phyloP scores from a whole-genome alignment of 495 filamentous ascomycete species.

The Cenococcum geophilum region DNA sequence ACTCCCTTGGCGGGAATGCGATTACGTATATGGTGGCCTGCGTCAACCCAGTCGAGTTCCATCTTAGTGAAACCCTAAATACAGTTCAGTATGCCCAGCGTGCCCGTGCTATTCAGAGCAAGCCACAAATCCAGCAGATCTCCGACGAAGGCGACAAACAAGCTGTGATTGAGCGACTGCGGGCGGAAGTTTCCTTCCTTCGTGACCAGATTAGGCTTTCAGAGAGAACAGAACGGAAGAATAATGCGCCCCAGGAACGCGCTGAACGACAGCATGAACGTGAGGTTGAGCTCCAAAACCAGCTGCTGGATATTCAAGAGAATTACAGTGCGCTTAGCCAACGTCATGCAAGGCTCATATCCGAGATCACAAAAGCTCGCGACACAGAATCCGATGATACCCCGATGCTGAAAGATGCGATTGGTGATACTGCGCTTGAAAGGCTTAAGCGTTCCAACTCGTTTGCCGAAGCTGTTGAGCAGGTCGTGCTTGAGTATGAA shows the following conservation, averaged over 20 bases:
- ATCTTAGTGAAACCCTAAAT: constrained; percentile 95
- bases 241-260: constrained; percentile 57
- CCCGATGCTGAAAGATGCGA: constrained; percentile 46
- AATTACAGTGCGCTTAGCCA: constrained; percentile 87
- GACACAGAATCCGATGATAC: constrained; percentile 55
- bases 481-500: constrained; percentile 95
- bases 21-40: constrained; percentile 99
- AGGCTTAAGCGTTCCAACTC: constrained; percentile 88
- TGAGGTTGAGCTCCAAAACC: constrained; percentile 88
- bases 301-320: constrained; percentile 86
- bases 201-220: constrained; percentile 79
- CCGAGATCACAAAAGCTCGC: constrained; percentile 81
- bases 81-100: constrained; percentile 96
- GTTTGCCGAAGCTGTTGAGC: constrained; percentile 90
- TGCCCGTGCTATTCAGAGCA: constrained; percentile 94
- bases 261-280: constrained; percentile 72
- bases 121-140: constrained; percentile 88
- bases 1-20: constrained; percentile 95
- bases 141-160: constrained; percentile 91
- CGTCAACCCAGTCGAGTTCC: constrained; percentile 93
- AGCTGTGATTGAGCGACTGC: constrained; percentile 86
- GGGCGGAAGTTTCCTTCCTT: constrained; percentile 88
- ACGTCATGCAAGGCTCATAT: constrained; percentile 90
- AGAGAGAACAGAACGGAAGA: constrained; percentile 60
- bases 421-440: constrained; percentile 78